Base-by-base conservation (phyloP, 306 rosid species). In the Ceratonia siliqua region DNA sequence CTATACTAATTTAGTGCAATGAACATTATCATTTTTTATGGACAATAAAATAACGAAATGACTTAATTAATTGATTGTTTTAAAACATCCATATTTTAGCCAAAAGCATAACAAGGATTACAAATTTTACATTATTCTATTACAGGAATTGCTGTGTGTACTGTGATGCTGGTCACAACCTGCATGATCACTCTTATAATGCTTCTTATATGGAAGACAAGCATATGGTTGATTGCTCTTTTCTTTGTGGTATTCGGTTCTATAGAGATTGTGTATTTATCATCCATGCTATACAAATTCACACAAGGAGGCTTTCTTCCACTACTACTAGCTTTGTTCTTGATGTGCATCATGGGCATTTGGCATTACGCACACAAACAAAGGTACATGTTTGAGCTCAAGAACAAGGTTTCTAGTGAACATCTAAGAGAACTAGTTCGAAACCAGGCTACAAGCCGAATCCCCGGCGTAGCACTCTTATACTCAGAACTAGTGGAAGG, bases 401-500 rank as follows among this genome's bases (percentile, higher is more conserved):
- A 56, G 30, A 89, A 87, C 79, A 89, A 89, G 83, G 87, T 89
- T 41, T 83, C 91, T 1, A 13, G 48, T 13, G 84, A 84, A 10
- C 74, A 77, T 71, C 28, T 87, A 15, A 82, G 54, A 25, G 61
- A 82, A 14, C 15, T 89, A 56, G 84, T 65, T 18, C 39, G 70
- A 59, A 74, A 79, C 27, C 86, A 75, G 17, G 41, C 75, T 13
- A 49, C 85, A 2, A 79, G 63, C 33, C 73, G 90, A 7, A 56
- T 85, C 5, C 91, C 88, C 2, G 91, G 90, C 35, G 72, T 87
- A 13, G 85, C 79, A n/a, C 83, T 89, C 45, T 83, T 89, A 1
- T 89, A 80, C 79, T 87, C 90, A 0, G 92, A 87, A 72, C 85
- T 89, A 15, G 95, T 89, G 24, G 84, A 87, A 50, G 95, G 89